These are phyloP conservation scores for Begonia peltatifolia DNA, from an alignment of 306 rosid genomes.

Conservation along the genomic window DNA sequence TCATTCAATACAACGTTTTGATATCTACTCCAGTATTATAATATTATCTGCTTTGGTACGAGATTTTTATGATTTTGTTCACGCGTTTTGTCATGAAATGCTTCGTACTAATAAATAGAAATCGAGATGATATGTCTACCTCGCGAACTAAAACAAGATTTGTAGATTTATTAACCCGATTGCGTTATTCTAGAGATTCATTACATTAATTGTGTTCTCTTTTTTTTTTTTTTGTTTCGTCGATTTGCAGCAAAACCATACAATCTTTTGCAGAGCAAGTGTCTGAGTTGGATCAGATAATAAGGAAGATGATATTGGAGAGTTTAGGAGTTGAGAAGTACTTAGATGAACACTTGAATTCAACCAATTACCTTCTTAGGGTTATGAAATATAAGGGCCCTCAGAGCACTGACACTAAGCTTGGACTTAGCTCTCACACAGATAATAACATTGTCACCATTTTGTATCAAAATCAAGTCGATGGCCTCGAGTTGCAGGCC, in stretches of 20 bases:
- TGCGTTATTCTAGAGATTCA: neutral
- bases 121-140: no score
- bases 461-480: slow-evolving; percentile 48
- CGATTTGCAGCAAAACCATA: slow-evolving; percentile 32
- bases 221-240: neutral
- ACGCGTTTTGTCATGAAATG: no score
- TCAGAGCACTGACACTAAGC: slow-evolving; percentile 28
- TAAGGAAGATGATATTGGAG: slow-evolving; percentile 65
- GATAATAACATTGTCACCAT: slow-evolving; percentile 55
- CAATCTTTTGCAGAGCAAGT: slow-evolving; percentile 35
- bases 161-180: no score
- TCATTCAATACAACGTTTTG: no score
- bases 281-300: slow-evolving; percentile 36
- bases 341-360: slow-evolving; percentile 56
- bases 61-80: no score
- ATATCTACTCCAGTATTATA: no score
- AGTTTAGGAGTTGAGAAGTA: slow-evolving; percentile 48
- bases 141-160: no score
- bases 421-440: slow-evolving; percentile 44
- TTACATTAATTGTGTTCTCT: no score
- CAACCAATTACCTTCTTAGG: slow-evolving; percentile 52
- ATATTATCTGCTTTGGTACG: no score
- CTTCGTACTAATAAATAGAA: no score
- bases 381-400: slow-evolving; percentile 57
- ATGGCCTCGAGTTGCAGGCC: slow-evolving; percentile 51